Evolutionary conservation across 805 yeast genomes (phyloP).

Genomic region (Candida broadrunensis): DNA sequence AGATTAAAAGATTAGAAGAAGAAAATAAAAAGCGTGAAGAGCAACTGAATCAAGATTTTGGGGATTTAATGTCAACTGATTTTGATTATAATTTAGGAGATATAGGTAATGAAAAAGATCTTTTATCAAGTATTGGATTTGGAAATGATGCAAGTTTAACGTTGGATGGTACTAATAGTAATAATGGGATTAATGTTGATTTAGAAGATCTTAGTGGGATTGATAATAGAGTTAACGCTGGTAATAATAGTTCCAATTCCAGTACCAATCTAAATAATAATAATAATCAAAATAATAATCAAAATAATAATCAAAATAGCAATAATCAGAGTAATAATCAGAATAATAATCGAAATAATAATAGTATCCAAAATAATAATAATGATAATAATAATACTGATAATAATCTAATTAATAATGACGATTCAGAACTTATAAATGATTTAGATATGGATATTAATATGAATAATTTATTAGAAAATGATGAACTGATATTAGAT

Average conservation of each 20-base stretch:
- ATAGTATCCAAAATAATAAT: background rate
- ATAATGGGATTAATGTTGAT: background rate
- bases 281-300: background rate
- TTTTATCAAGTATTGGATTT: background rate
- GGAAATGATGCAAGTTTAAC: background rate
- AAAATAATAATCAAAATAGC: slow-evolving; percentile 1
- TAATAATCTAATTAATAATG: background rate
- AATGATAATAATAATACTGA: background rate
- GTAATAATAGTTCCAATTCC: background rate
- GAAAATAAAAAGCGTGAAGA: slow-evolving; percentile 7
- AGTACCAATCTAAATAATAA: background rate
- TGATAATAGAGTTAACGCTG: background rate
- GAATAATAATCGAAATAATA: background rate
- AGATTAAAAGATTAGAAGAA: slow-evolving; percentile 21
- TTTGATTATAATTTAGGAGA: background rate
- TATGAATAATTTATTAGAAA: slow-evolving; percentile 34
- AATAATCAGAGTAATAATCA: background rate
- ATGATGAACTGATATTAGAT: slow-evolving; percentile 39
- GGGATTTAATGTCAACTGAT: background rate
- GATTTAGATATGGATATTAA: slow-evolving; percentile 10
- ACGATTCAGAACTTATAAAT: slow-evolving; percentile 7
- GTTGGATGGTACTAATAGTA: background rate
- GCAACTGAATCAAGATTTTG: background rate
- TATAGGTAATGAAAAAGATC: background rate
- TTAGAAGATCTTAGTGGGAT: background rate